phyloP scores from a whole-genome alignment of 2,329 filamentous ascomycete genomes.

The Sporothrix mexicana region DNA sequence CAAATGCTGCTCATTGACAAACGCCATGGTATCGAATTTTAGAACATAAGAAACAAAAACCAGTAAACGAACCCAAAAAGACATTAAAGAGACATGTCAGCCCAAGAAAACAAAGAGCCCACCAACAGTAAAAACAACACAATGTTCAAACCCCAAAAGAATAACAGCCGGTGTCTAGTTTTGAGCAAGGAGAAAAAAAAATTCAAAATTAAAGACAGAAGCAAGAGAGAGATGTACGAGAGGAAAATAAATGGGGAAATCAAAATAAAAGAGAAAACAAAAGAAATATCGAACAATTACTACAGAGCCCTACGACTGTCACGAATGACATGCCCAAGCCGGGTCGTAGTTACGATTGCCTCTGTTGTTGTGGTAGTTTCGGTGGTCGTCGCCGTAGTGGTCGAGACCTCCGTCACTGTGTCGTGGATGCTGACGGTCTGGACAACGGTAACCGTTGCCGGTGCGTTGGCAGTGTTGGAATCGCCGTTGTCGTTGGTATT shows the following conservation, averaged over 20 bases:
- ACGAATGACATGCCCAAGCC: conserved; percentile 23
- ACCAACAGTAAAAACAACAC: not conserved
- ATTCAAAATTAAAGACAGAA: not conserved
- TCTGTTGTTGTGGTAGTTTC: conserved; percentile 20
- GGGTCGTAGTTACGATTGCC: conserved; percentile 27
- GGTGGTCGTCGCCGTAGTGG: conserved; percentile 13
- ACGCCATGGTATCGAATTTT: conserved; percentile 1
- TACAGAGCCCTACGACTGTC: not conserved
- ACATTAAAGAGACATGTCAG: not conserved
- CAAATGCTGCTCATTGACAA: not conserved
- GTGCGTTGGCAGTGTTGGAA: not conserved
- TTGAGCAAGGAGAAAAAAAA: not conserved
- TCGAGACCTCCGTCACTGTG: conserved; percentile 33
- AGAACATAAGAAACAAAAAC: not conserved
- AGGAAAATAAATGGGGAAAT: too few relatives aligned
- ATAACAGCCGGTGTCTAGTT: not conserved
- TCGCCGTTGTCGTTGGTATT: not conserved
- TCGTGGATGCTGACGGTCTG: conserved; percentile 34
- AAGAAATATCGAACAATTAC: not conserved
- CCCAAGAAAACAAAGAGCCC: conserved; percentile 3
- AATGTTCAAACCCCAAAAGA: not conserved
- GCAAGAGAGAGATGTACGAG: not conserved
- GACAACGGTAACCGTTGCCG: conserved; percentile 27
- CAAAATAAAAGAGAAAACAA: not conserved
- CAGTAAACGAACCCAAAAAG: not conserved